phyloP scores from a whole-genome alignment of 1,284 basidiomycete genomes.

The Vanrija sp. region DNA sequence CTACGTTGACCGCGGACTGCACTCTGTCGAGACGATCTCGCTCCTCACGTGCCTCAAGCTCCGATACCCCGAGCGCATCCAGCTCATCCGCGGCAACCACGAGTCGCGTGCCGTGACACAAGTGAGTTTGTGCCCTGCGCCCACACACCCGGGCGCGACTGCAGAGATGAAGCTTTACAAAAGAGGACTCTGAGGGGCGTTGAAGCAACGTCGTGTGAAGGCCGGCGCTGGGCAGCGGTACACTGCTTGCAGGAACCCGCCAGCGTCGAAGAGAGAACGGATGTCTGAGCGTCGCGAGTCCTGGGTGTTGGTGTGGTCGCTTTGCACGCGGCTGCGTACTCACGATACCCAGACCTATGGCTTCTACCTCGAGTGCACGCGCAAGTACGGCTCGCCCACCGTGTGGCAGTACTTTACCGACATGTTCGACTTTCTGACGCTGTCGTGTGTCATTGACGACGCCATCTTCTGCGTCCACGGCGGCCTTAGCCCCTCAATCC shows the following conservation, averaged over 20 bases:
- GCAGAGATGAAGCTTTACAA: slow-evolving; percentile 30
- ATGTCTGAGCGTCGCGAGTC: slow-evolving; percentile 37
- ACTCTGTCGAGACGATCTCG: slow-evolving; percentile 98
- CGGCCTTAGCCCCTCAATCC: slow-evolving; percentile 95
- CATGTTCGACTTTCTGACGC: slow-evolving; percentile 99
- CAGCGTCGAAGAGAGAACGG: slow-evolving; percentile 38
- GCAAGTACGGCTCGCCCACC: slow-evolving; percentile 93
- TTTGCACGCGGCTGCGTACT: neutral
- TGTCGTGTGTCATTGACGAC: slow-evolving; percentile 98
- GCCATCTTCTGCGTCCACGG: slow-evolving; percentile 99
- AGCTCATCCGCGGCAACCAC: slow-evolving; percentile 96
- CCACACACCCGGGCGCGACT: neutral
- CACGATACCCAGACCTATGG: slow-evolving; percentile 75
- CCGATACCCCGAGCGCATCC: slow-evolving; percentile 93
- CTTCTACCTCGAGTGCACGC: slow-evolving; percentile 96
- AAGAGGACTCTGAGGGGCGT: slow-evolving; percentile 44
- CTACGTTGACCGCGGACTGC: slow-evolving; percentile 95
- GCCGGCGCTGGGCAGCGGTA: slow-evolving; percentile 10
- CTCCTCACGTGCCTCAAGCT: slow-evolving; percentile 94
- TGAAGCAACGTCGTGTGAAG: slow-evolving; percentile 2
- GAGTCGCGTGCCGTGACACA: slow-evolving; percentile 97
- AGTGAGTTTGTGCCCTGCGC: slow-evolving; percentile 53
- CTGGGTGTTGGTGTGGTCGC: too few relatives aligned
- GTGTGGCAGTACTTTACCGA: slow-evolving; percentile 99
- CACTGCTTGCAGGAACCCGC: slow-evolving; percentile 21